These are phyloP conservation scores for Cenchrus purpureus DNA, from an alignment of 176 grass and related monocot species.

Conservation along the genomic window DNA sequence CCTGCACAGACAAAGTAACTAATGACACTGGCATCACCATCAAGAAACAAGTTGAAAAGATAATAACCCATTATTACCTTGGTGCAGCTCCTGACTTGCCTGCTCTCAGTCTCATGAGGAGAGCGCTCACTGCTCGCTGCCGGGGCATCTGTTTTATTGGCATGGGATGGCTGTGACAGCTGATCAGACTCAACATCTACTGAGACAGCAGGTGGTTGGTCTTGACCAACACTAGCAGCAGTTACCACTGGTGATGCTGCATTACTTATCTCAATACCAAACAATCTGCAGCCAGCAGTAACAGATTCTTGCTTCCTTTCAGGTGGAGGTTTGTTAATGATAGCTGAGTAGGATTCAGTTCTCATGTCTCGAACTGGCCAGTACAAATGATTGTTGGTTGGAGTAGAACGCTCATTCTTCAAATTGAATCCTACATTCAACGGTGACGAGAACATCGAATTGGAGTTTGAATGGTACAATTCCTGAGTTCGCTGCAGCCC, in stretches of 20 bases:
- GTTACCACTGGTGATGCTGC: constrained; percentile 22
- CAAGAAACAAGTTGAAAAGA: background rate
- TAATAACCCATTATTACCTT: constrained; percentile 52
- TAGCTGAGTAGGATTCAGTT: constrained; percentile 43
- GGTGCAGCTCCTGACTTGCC: constrained; percentile 75
- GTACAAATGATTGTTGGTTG: constrained; percentile 49
- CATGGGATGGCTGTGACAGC: constrained; percentile 58
- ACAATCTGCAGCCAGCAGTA: constrained; percentile 68
- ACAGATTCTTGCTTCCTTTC: constrained; percentile 66
- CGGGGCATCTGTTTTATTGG: constrained; percentile 53
- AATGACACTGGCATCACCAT: background rate
- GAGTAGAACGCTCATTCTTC: constrained; percentile 47
- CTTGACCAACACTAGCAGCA: constrained; percentile 45
- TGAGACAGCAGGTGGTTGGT: constrained; percentile 44
- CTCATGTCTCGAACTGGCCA: constrained; percentile 53
- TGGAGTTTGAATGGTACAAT: constrained; percentile 47
- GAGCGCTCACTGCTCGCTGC: constrained; percentile 58
- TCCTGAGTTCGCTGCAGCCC: constrained; percentile 57
- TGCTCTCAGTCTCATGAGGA: constrained; percentile 50
- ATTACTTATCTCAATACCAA: constrained; percentile 70
- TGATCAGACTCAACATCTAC: constrained; percentile 52
- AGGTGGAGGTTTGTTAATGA: constrained; percentile 45
- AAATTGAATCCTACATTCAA: constrained; percentile 50
- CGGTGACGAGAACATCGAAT: constrained; percentile 41
- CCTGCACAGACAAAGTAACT: constrained; percentile 44